Conservation (phyloP, 116 monocot genomes). For the Posidonia oceanica region DNA sequence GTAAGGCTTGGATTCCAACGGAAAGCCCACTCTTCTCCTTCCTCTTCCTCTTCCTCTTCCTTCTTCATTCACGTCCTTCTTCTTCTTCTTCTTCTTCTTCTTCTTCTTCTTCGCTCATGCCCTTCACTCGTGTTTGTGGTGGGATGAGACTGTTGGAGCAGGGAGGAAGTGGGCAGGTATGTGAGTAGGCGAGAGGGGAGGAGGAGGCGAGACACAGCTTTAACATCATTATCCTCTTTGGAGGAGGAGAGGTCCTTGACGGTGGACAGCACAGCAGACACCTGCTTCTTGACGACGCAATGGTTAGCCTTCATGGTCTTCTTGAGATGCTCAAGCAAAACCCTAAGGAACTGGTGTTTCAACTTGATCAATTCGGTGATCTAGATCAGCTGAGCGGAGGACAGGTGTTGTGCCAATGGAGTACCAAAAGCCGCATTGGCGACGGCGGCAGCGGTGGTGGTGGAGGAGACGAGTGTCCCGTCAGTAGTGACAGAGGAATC, state of each 20-base stretch:
- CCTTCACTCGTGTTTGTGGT: too few species aligned
- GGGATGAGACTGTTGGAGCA: too few species aligned
- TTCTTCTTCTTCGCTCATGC: too few species aligned
- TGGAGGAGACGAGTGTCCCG: not conserved
- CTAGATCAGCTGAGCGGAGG: slow-evolving; percentile 19
- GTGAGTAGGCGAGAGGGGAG: too few species aligned
- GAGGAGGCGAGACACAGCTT: too few species aligned
- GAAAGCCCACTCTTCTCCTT: too few species aligned
- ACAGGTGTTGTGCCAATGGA: not conserved
- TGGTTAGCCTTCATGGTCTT: slow-evolving; percentile 62
- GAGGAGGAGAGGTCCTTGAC: slow-evolving; percentile 19
- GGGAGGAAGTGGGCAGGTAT: too few species aligned
- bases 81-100: too few species aligned
- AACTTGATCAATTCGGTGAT: slow-evolving; percentile 69
- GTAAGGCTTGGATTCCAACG: too few species aligned
- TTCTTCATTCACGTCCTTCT: too few species aligned
- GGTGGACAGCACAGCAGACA: slow-evolving; percentile 56
- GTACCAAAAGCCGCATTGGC: not conserved
- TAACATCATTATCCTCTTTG: too few species aligned
- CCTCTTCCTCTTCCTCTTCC: too few species aligned
- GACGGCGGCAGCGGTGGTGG: not conserved
- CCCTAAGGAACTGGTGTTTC: slow-evolving; percentile 83
- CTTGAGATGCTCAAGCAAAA: slow-evolving; percentile 78
- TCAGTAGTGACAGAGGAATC: not conserved
- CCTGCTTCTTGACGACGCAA: slow-evolving; percentile 72